A percentile compares a stretch with the other conserved stretches of the same genome.
Conservation (phyloP, 2,329 filamentous ascomycete genomes). For the Fusarium sp. region DNA sequence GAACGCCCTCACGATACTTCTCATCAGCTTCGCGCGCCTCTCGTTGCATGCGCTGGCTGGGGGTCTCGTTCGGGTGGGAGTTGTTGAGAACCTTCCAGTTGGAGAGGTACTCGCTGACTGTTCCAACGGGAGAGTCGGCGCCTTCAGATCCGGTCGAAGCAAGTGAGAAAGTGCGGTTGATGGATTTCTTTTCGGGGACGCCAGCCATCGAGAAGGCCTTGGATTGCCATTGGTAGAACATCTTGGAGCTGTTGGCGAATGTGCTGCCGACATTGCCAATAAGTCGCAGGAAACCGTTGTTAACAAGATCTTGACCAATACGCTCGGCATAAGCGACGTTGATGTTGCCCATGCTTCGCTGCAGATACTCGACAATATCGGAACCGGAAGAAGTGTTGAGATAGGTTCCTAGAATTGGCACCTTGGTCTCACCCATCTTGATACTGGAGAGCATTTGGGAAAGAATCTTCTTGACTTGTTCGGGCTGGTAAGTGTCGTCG, state of each 20-base stretch:
- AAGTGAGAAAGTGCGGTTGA: conserved; percentile 81
- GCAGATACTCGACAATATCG: conserved; percentile 95
- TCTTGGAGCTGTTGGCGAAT: conserved; percentile 96
- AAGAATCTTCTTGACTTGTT: conserved; percentile 92
- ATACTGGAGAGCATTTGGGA: conserved; percentile 87
- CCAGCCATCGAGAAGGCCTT: conserved; percentile 91
- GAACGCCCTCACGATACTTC: conserved; percentile 88
- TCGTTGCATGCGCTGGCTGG: conserved; percentile 83
- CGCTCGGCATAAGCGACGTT: conserved; percentile 92
- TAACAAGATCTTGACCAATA: conserved; percentile 92
- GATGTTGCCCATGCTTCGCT: conserved; percentile 84
- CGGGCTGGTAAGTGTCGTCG: conserved; percentile 84
- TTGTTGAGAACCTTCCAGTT: conserved; percentile 91
- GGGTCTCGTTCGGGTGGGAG: conserved; percentile 92
- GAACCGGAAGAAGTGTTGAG: conserved; percentile 91
- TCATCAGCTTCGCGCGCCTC: conserved; percentile 93
- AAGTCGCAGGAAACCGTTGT: conserved; percentile 86
- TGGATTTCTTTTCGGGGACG: conserved; percentile 85
- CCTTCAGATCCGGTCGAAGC: conserved; percentile 68
- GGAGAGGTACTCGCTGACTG: conserved; percentile 88
- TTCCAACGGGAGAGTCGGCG: conserved; percentile 82
- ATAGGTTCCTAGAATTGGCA: conserved; percentile 94
- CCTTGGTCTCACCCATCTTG: conserved; percentile 90
- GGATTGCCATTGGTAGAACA: conserved; percentile 97
- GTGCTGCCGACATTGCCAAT: conserved; percentile 94